phyloP scores from a whole-genome alignment of 1,284 basidiomycete genomes.

The Ustilago shanxiensis region DNA sequence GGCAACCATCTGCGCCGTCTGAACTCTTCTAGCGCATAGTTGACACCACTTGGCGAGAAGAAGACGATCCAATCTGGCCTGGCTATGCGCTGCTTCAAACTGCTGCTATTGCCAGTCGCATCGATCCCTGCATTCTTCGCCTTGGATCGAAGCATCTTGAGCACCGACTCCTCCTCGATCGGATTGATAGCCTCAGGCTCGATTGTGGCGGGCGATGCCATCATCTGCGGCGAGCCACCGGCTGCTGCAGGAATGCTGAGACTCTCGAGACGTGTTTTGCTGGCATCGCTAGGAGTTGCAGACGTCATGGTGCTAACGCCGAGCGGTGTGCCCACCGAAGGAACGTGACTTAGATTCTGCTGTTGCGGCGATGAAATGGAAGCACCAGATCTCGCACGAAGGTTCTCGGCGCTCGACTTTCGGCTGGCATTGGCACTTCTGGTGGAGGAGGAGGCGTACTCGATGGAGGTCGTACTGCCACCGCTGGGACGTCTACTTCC shows the following conservation, averaged over 20 bases:
- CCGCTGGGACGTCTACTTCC: slow-evolving; percentile 41
- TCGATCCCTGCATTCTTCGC: slow-evolving; percentile 20
- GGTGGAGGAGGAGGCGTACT: slow-evolving; percentile 11
- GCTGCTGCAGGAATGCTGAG: slow-evolving; percentile 19
- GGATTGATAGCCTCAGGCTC: slow-evolving; percentile 39
- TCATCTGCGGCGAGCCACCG: slow-evolving; percentile 33
- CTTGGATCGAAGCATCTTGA: slow-evolving; percentile 35
- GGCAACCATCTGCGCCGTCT: slow-evolving; percentile 58
- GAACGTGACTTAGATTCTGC: slow-evolving; percentile 36
- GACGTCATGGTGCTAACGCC: slow-evolving; percentile 51
- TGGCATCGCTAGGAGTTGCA: slow-evolving; percentile 29
- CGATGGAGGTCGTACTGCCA: slow-evolving; percentile 25
- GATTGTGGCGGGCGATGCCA: slow-evolving; percentile 35
- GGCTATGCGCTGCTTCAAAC: slow-evolving; percentile 21
- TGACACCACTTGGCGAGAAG: slow-evolving; percentile 67
- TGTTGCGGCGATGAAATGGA: slow-evolving; percentile 8
- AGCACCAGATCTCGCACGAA: slow-evolving; percentile 10
- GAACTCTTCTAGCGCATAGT: slow-evolving; percentile 62
- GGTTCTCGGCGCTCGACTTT: slow-evolving; percentile 27
- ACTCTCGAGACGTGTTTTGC: slow-evolving; percentile 23
- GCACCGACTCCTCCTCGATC: slow-evolving; percentile 40
- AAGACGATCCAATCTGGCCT: slow-evolving; percentile 68
- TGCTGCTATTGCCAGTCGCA: background rate
- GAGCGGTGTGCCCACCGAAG: slow-evolving; percentile 40
- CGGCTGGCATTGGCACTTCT: slow-evolving; percentile 26